Base-by-base conservation (phyloP, 805 yeast genomes). In the Vanderwaltozyma tropicalis region DNA sequence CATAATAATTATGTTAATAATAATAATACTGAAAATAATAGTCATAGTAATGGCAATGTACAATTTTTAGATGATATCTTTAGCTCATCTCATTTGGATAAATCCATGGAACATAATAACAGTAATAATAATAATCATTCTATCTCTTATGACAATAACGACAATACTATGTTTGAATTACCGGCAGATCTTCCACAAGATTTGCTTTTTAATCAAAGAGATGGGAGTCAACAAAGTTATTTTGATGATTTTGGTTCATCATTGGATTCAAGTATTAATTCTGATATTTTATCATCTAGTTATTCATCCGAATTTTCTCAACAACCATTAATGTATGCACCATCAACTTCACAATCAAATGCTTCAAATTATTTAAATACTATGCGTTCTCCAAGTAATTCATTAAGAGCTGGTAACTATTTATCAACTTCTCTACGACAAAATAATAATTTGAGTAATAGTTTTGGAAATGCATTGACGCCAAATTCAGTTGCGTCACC, bases 321-420 rank as follows among this genome's bases (percentile, higher is more conserved):
- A 33, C 56, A 53, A 25, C 47, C 56, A 13, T 53, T 49, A 34
- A 43, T 43, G 15, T 41, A 49, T 16, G 48, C 31, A 40, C 50
- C 22, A 19, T 41, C 31, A 41, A 41, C 31, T 37, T 36, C 41
- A 10, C 21, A 32, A 43, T 20, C 22, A 3, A 32, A 31, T 27
- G 16, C 18, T 11, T 15, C 34, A 24, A 37, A 31, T 19, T 31
- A 31, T 28, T 10, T 31, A 16, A 37, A 37, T 17, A 27, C 39
- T 4, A 39, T 57, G 18, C 46, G 58, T 28, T 57, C 62, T 1
- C 61, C 61, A 14, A 57, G 64, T 2, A 59, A 62, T 12, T 48
- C 61, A 17, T 52, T 55, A 43, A 46, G 59, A 47, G 48, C 51
- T n/a, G 52, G 53, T 11, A 50, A 47, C 21, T 53, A 51, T 31